phyloP scores from a whole-genome alignment of 441 rosid species.

The Syzygium malaccense region DNA sequence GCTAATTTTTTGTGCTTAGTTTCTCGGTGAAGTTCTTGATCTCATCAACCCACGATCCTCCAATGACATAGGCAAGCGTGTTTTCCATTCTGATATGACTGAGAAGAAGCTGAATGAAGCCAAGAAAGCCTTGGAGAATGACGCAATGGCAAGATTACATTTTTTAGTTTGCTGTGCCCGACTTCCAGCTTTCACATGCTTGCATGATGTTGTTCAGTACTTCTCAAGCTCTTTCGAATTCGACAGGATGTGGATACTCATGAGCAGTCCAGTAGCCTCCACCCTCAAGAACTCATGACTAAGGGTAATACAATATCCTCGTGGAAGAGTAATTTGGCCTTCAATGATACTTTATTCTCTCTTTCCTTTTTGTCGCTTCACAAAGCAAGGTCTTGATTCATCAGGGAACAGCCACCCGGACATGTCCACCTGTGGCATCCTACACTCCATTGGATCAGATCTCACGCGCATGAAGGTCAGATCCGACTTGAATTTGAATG shows the following conservation, averaged over 20 bases:
- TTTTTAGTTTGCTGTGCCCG: not conserved
- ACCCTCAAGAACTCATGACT: slow-evolving; percentile 11
- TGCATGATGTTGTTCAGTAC: not conserved
- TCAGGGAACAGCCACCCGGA: slow-evolving; percentile 38
- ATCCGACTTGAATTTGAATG: slow-evolving; percentile 45
- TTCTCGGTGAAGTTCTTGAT: not conserved
- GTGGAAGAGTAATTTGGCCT: not conserved
- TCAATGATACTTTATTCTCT: not conserved
- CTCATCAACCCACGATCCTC: not conserved
- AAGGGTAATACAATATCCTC: slow-evolving; percentile 17
- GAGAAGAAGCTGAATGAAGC: slow-evolving; percentile 72
- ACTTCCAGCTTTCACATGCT: not conserved
- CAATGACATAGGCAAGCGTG: slow-evolving; percentile 63
- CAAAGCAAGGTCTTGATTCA: not conserved
- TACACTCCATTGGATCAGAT: slow-evolving; percentile 92
- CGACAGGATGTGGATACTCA: slow-evolving; percentile 46
- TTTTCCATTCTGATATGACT: slow-evolving; percentile 53
- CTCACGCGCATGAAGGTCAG: slow-evolving; percentile 70
- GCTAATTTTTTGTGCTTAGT: not conserved
- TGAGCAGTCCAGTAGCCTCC: slow-evolving; percentile 22
- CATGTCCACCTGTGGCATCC: slow-evolving; percentile 71
- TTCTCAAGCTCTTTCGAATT: not conserved
- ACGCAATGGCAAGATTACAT: slow-evolving; percentile 38
- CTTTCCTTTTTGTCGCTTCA: not conserved
- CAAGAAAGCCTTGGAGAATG: slow-evolving; percentile 44